Percentiles rank a stretch among this genome's conserved stretches.
Evolutionary conservation across 768 basidiomycete genomes (phyloP).

Genomic region (Suillus fuscotomentosus): DNA sequence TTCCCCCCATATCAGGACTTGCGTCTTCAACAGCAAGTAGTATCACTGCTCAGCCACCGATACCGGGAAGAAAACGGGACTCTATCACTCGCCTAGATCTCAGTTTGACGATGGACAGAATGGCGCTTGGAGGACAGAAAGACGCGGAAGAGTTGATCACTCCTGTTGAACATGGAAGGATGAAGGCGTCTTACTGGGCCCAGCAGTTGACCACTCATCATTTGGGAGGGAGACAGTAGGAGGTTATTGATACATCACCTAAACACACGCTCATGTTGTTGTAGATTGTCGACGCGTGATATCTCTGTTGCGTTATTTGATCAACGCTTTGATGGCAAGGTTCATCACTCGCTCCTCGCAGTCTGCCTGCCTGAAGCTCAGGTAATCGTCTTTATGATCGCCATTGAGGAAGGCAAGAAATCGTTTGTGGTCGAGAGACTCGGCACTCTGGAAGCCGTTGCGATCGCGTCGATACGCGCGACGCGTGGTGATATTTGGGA

Average conservation of each 20-base stretch:
- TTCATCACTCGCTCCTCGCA: conserved; percentile 51
- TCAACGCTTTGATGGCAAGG: conserved; percentile 56
- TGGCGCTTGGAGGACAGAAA: conserved; percentile 55
- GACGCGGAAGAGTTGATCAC: conserved; percentile 41
- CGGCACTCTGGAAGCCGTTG: conserved; percentile 43
- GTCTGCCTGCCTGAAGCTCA: conserved; percentile 51
- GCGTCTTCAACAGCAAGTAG: conserved; percentile 53
- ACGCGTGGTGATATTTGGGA: conserved; percentile 68
- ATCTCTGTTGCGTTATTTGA: conserved; percentile 66
- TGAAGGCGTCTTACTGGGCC: conserved; percentile 76
- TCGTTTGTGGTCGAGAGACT: conserved; percentile 41
- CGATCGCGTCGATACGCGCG: conserved; percentile 56
- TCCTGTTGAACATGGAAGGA: conserved; percentile 57
- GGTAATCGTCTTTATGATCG: conserved; percentile 48
- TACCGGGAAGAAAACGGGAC: conserved; percentile 42
- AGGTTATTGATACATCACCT: conserved; percentile 8
- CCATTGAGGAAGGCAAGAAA: conserved; percentile 37
- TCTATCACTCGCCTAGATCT: conserved; percentile 54
- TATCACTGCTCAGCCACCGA: conserved; percentile 49
- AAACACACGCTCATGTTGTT: conserved; percentile 8
- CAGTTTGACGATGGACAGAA: conserved; percentile 62
- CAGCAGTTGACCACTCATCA: conserved; percentile 53
- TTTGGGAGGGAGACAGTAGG: conserved; percentile 53
- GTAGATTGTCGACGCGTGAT: conserved; percentile 9
- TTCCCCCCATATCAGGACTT: conserved; percentile 38